Evolutionary conservation across 805 yeast species (phyloP).

Genomic region (Wickerhamiella shivajii): DNA sequence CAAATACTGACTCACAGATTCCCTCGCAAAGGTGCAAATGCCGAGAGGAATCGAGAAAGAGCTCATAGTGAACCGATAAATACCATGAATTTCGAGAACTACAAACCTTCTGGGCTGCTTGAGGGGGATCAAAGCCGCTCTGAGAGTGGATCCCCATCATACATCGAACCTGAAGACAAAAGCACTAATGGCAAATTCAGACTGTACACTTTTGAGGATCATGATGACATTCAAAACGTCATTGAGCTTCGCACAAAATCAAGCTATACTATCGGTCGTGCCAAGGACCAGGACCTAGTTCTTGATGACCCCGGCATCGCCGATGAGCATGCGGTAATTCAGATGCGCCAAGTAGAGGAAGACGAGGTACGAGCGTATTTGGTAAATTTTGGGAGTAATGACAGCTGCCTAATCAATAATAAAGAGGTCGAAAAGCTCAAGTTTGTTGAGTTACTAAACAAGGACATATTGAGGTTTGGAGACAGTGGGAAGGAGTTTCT

Average conservation of each 20-base stretch:
- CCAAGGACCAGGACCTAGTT: slow-evolving; percentile 1
- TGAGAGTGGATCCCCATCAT: neutral
- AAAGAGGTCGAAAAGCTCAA: slow-evolving; percentile 26
- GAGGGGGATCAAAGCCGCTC: neutral
- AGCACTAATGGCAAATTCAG: slow-evolving; percentile 3
- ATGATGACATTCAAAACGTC: slow-evolving; percentile 9
- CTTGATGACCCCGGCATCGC: neutral
- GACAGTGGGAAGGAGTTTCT: slow-evolving; percentile 5
- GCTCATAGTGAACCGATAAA: slow-evolving; percentile 1
- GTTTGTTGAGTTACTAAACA: slow-evolving; percentile 28
- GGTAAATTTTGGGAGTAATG: slow-evolving; percentile 31
- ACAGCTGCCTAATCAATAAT: slow-evolving; percentile 31
- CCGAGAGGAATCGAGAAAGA: neutral
- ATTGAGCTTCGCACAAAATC: slow-evolving; percentile 5
- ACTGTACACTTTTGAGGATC: slow-evolving; percentile 10
- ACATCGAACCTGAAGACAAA: slow-evolving; percentile 1
- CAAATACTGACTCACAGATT: too few relatives aligned
- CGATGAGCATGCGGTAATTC: slow-evolving; percentile 33
- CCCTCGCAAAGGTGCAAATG: too few relatives aligned
- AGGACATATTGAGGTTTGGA: slow-evolving; percentile 30
- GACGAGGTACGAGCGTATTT: slow-evolving; percentile 24
- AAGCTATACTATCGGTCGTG: slow-evolving; percentile 7
- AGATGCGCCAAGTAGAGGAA: slow-evolving; percentile 21
- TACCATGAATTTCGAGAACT: slow-evolving; percentile 41
- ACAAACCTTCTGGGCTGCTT: slow-evolving; percentile 3